Percentiles rank a stretch among this genome's conserved stretches.
These are phyloP conservation scores for Eustoma russellianum DNA, from an alignment of 257 asterid species.

Conservation along the genomic window DNA sequence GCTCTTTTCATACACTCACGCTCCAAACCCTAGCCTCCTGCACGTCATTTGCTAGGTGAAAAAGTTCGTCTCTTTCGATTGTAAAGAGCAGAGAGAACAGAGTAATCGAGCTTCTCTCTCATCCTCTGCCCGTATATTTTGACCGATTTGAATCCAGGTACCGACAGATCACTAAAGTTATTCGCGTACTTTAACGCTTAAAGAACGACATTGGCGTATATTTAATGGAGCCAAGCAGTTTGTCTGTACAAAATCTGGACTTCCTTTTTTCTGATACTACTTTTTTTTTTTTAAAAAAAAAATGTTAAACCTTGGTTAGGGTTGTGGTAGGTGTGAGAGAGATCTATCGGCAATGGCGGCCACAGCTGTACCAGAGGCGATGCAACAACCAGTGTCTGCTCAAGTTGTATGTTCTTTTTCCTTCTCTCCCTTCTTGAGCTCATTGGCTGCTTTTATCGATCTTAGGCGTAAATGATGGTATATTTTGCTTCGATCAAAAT, in stretches of 20 bases:
- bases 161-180: constrained; percentile 19
- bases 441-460: too few species aligned
- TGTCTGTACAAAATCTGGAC: neutral
- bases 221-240: neutral
- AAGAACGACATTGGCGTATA: neutral
- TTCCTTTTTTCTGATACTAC: neutral
- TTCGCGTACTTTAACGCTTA: neutral
- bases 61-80: neutral
- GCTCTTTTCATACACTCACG: constrained; percentile 4
- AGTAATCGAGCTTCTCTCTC: constrained; percentile 30
- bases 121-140: constrained; percentile 1
- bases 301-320: constrained; percentile 5
- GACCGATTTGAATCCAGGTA: constrained; percentile 48
- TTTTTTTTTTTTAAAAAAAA: too few species aligned
- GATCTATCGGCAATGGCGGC: constrained; percentile 43
- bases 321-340: constrained; percentile 23
- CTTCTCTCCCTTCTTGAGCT: too few species aligned
- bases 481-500: too few species aligned
- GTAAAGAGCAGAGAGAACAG: constrained; percentile 20
- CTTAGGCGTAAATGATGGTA: too few species aligned
- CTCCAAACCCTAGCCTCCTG: constrained; percentile 43
- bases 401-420: constrained; percentile 48
- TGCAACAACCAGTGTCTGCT: constrained; percentile 42
- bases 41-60: constrained; percentile 12
- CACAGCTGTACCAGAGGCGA: constrained; percentile 25